These are phyloP conservation scores for Ophiobolus disseminans DNA, from an alignment of 2,329 filamentous ascomycete species.

Conservation along the genomic window DNA sequence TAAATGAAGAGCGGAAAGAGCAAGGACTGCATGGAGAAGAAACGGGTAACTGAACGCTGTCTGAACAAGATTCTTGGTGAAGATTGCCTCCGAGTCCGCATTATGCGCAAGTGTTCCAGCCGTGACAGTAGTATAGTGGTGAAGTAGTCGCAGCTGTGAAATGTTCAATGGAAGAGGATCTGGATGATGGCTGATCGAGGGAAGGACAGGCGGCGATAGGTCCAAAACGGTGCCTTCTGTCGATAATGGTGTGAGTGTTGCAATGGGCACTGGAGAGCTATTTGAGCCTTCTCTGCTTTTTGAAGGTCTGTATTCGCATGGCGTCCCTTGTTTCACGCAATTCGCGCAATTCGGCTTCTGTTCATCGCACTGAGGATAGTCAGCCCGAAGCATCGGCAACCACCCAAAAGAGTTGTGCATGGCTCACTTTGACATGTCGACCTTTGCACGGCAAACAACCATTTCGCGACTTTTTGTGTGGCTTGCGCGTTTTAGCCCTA, in stretches of 20 bases:
- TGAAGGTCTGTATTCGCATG: constrained; percentile 34
- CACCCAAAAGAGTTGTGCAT: background rate
- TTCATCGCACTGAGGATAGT: constrained; percentile 39
- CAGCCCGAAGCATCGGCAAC: constrained; percentile 8
- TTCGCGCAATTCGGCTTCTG: constrained; percentile 39
- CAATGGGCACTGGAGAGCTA: constrained; percentile 20
- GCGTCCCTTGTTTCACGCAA: constrained; percentile 39
- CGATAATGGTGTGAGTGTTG: constrained; percentile 20
- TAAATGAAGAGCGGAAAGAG: constrained; percentile 54
- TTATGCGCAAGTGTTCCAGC: constrained; percentile 29
- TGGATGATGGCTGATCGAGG: background rate
- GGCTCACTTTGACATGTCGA: constrained; percentile 38
- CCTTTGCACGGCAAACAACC: constrained; percentile 40
- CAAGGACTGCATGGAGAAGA: constrained; percentile 54
- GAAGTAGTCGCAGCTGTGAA: constrained; percentile 37
- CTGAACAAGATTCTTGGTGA: constrained; percentile 31
- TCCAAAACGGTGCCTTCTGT: constrained; percentile 17
- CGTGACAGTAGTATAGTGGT: constrained; percentile 41
- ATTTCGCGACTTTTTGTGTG: constrained; percentile 40
- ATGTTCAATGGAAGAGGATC: constrained; percentile 26
- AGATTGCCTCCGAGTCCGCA: constrained; percentile 26
- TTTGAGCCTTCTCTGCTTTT: constrained; percentile 23
- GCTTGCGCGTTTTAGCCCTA: constrained; percentile 34
- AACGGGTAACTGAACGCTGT: constrained; percentile 53
- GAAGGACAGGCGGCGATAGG: constrained; percentile 2